phyloP scores from a whole-genome alignment of 495 filamentous ascomycete genomes.

The Xylaria sp. region DNA sequence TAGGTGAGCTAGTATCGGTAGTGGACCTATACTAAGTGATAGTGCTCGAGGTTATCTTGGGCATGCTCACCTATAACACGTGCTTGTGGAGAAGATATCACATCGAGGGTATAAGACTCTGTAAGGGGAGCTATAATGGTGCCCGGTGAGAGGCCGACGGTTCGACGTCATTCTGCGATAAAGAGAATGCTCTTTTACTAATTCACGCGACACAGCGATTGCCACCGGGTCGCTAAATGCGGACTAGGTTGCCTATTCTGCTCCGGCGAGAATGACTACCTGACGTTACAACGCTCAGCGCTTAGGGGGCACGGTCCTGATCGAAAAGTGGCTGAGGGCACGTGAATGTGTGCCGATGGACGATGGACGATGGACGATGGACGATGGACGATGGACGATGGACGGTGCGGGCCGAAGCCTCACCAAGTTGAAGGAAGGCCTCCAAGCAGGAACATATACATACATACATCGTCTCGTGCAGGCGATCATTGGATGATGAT shows the following conservation, averaged over 20 bases:
- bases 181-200: not conserved
- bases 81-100: not conserved
- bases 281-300: not conserved
- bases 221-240: not conserved
- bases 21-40: not conserved
- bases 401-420: not conserved
- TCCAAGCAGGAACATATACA: not conserved
- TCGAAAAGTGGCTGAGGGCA: not conserved
- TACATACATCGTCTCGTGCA: constrained; percentile 4
- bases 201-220: not conserved
- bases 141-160: not conserved
- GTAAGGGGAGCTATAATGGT: not conserved
- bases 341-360: not conserved
- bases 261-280: not conserved
- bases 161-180: not conserved
- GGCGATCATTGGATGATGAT: not conserved
- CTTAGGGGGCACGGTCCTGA: not conserved
- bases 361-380: not conserved
- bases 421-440: not conserved
- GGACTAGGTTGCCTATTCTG: not conserved
- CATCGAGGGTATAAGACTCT: not conserved
- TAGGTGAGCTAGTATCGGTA: not conserved
- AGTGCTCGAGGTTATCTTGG: constrained; percentile 7
- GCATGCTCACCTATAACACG: not conserved
- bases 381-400: not conserved